These are phyloP conservation scores for Neurospora crassa DNA, from an alignment of 2,329 filamentous ascomycete species.

Conservation along the genomic window DNA sequence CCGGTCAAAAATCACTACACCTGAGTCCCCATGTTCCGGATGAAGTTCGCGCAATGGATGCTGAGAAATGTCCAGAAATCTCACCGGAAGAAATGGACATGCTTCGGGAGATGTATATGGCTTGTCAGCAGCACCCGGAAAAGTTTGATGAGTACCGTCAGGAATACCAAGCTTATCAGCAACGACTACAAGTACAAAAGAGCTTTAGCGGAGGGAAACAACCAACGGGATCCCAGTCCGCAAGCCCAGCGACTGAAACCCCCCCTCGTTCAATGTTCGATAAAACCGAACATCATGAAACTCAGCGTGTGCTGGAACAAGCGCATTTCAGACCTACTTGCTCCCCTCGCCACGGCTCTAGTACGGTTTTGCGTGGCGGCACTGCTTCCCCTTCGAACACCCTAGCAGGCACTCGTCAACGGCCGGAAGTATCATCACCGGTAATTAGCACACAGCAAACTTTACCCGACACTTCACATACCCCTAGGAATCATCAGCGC, in stretches of 20 bases:
- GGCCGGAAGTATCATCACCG: neutral
- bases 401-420: neutral
- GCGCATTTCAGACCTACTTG: neutral
- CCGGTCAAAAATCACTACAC: neutral
- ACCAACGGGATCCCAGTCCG: neutral
- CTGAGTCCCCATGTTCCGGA: neutral
- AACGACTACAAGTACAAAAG: neutral
- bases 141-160: neutral
- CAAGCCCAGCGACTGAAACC: neutral
- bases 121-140: neutral
- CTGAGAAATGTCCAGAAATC: neutral
- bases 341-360: neutral
- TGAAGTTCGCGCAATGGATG: neutral
- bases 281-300: neutral
- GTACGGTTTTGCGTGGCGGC: neutral
- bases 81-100: neutral
- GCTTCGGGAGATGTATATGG: neutral
- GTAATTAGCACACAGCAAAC: neutral
- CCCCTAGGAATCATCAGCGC: neutral
- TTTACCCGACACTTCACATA: neutral
- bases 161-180: neutral
- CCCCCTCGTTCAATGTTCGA: neutral
- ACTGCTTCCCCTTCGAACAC: neutral
- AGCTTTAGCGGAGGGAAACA: neutral
- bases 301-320: neutral